These are phyloP conservation scores for Teratosphaeria destructans DNA, from an alignment of 2,329 filamentous ascomycete species.

Conservation along the genomic window DNA sequence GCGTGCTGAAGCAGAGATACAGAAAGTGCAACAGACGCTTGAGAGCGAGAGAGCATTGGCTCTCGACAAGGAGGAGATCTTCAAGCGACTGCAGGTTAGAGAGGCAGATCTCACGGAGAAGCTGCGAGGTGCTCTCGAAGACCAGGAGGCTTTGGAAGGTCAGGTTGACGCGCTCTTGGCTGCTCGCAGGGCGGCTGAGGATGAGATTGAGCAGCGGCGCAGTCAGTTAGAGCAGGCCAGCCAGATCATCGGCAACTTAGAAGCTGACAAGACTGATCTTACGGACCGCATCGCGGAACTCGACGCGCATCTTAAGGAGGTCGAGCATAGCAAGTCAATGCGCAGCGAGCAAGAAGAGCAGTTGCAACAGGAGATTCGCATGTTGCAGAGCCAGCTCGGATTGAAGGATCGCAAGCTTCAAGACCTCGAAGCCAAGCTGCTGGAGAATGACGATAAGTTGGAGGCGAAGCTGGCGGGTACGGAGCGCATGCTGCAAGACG, in stretches of 20 bases:
- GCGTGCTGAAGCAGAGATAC: conserved; percentile 75
- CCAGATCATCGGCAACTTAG: conserved; percentile 71
- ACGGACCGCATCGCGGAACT: conserved; percentile 57
- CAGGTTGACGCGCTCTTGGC: conserved; percentile 82
- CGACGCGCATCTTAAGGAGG: conserved; percentile 58
- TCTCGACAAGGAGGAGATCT: conserved; percentile 97
- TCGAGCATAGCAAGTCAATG: conserved; percentile 60
- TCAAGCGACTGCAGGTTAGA: conserved; percentile 86
- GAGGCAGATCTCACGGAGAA: conserved; percentile 90
- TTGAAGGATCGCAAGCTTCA: conserved; percentile 83
- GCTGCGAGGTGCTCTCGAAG: conserved; percentile 78
- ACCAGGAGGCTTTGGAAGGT: conserved; percentile 88
- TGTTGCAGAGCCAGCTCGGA: conserved; percentile 80
- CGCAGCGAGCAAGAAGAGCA: conserved; percentile 65
- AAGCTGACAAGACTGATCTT: conserved; percentile 73
- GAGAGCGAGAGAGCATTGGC: conserved; percentile 94
- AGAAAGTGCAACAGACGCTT: conserved; percentile 82
- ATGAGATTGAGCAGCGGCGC: conserved; percentile 68
- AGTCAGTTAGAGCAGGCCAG: conserved; percentile 86
- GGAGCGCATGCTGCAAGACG: conserved; percentile 67
- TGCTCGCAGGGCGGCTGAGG: conserved; percentile 79
- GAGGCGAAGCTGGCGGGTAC: conserved; percentile 72
- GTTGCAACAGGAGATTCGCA: conserved; percentile 73
- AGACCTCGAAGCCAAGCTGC: conserved; percentile 73
- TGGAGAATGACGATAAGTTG: conserved; percentile 78